These are phyloP conservation scores for Paecilomyces fulvus DNA, from an alignment of 2,329 filamentous ascomycete genomes.

Conservation along the genomic window DNA sequence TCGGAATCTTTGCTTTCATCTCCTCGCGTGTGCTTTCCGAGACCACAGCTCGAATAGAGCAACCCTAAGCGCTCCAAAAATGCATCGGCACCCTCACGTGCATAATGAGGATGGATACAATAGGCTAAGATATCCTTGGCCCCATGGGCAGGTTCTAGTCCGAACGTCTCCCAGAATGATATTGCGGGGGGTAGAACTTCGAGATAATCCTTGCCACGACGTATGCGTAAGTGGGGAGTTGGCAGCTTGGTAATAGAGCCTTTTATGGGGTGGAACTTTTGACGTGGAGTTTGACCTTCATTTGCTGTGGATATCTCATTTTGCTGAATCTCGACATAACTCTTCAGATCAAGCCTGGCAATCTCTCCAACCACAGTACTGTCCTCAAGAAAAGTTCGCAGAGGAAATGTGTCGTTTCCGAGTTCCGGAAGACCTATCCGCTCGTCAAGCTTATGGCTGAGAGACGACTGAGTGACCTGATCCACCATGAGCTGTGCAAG, in stretches of 20 bases:
- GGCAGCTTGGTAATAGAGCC: slow-evolving; percentile 36
- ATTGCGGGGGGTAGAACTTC: slow-evolving; percentile 50
- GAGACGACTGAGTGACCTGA: slow-evolving; percentile 37
- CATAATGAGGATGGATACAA: slow-evolving; percentile 46
- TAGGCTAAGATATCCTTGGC: slow-evolving; percentile 50
- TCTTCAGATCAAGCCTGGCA: slow-evolving; percentile 27
- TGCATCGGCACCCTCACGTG: slow-evolving; percentile 38
- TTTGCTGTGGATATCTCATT: slow-evolving; percentile 6
- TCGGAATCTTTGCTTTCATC: slow-evolving; percentile 31
- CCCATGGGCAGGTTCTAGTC: slow-evolving; percentile 47
- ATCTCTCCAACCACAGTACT: slow-evolving; percentile 19
- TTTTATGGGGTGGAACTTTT: slow-evolving; percentile 17
- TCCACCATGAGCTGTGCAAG: slow-evolving; percentile 35
- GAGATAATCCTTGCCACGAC: slow-evolving; percentile 44
- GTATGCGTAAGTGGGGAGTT: slow-evolving; percentile 46
- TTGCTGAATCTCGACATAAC: slow-evolving; percentile 26
- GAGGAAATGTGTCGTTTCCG: slow-evolving; percentile 16
- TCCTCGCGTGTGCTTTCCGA: slow-evolving; percentile 44
- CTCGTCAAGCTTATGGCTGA: slow-evolving; percentile 26
- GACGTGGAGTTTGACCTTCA: slow-evolving; percentile 9
- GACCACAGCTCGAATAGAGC: slow-evolving; percentile 49
- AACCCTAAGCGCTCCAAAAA: slow-evolving; percentile 47
- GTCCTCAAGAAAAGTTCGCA: slow-evolving; percentile 21
- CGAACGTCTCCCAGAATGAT: slow-evolving; percentile 54
- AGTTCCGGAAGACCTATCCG: slow-evolving; percentile 18